Percentiles rank a stretch among this genome's conserved stretches.
phyloP scores from a whole-genome alignment of 768 basidiomycete species.

The Mycena albidolilacea region DNA sequence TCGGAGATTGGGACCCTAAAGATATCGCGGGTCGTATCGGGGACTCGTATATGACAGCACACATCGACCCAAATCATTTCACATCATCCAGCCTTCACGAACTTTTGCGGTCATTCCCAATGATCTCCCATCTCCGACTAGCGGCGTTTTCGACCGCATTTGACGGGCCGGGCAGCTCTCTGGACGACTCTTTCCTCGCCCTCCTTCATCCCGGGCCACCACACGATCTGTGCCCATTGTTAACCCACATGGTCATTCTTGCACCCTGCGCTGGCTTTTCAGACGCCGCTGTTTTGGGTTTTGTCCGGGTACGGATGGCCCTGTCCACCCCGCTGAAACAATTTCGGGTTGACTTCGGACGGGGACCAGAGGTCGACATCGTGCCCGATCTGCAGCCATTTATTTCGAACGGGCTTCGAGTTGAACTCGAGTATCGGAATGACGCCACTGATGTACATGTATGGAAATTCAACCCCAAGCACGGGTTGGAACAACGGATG shows the following conservation, averaged over 20 bases:
- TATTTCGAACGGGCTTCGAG: neutral
- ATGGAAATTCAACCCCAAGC: neutral
- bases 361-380: neutral
- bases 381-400: constrained; percentile 6
- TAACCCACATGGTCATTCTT: neutral
- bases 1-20: neutral
- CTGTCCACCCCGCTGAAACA: neutral
- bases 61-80: neutral
- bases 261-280: constrained; percentile 1
- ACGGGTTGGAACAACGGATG: too few relatives aligned
- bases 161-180: too few relatives aligned
- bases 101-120: neutral
- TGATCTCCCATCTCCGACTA: neutral
- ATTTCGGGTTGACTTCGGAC: neutral
- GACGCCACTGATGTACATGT: neutral
- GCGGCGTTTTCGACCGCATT: neutral
- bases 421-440: neutral
- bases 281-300: neutral
- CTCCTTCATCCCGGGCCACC: neutral
- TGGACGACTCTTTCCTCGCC: neutral
- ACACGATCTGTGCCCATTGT: neutral
- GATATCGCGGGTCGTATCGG: neutral
- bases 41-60: neutral
- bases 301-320: neutral
- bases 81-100: neutral